Percentiles rank a stretch among this genome's conserved stretches.
Conservation (phyloP, 345 rosid genomes). For the Viola odorata region DNA sequence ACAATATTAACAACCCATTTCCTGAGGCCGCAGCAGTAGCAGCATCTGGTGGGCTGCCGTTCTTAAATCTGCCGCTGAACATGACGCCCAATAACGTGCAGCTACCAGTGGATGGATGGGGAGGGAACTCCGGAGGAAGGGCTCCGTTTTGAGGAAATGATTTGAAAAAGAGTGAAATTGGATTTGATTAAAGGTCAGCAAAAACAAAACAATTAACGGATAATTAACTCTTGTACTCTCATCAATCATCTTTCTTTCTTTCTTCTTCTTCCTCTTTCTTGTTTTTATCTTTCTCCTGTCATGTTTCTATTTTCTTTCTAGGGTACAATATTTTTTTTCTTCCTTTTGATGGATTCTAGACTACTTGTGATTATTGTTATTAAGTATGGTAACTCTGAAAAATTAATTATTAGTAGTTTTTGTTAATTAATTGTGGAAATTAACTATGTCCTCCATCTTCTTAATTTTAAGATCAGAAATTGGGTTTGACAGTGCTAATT, state of each 20-base stretch:
- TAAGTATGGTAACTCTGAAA: too few relatives aligned
- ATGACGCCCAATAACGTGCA: constrained; percentile 63
- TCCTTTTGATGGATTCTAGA: too few relatives aligned
- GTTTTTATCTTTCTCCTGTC: not conserved
- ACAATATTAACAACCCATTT: constrained; percentile 32
- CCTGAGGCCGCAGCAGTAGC: constrained; percentile 34
- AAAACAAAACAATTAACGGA: constrained; percentile 7
- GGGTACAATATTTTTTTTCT: constrained; percentile 1
- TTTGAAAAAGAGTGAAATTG: not conserved
- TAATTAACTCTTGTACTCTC: not conserved
- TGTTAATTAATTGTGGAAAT: too few relatives aligned
- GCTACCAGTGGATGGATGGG: constrained; percentile 80
- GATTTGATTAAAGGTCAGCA: constrained; percentile 19
- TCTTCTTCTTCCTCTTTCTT: constrained; percentile 1
- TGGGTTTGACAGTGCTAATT: too few relatives aligned
- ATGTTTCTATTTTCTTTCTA: too few relatives aligned
- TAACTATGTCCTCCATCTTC: too few relatives aligned
- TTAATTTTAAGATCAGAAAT: too few relatives aligned
- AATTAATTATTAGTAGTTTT: too few relatives aligned
- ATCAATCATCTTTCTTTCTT: not conserved
- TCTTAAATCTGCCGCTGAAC: constrained; percentile 76
- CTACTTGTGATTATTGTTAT: too few relatives aligned
- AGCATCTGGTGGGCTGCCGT: constrained; percentile 63
- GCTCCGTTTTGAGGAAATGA: constrained; percentile 48
- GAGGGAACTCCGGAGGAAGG: constrained; percentile 57